Conservation (phyloP, 495 filamentous ascomycete species). For the Podospora appendiculata region DNA sequence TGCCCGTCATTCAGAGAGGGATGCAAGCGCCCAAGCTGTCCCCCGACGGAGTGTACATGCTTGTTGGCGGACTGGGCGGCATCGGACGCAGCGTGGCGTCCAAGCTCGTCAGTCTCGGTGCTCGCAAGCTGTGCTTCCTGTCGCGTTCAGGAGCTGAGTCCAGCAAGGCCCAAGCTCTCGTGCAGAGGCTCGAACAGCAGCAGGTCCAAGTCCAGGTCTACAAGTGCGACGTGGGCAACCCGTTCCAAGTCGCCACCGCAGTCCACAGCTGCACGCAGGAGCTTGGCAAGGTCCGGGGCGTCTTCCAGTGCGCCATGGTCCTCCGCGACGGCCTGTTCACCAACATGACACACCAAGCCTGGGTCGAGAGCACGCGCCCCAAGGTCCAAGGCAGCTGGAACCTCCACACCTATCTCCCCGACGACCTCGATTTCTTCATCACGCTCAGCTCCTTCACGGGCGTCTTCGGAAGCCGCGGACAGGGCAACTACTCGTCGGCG, state of each 20-base stretch:
- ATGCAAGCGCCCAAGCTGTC: background rate
- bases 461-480: slow-evolving; percentile 38
- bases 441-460: slow-evolving; percentile 48
- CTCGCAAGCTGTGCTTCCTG: slow-evolving; percentile 19
- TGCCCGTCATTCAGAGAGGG: background rate
- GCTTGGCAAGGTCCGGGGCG: slow-evolving; percentile 21
- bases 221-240: too few species aligned
- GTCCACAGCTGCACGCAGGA: too few species aligned
- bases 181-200: too few species aligned
- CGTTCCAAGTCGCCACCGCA: too few species aligned
- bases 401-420: slow-evolving; percentile 10
- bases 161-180: too few species aligned
- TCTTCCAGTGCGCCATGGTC: slow-evolving; percentile 11
- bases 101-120: slow-evolving; percentile 29
- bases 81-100: slow-evolving; percentile 43
- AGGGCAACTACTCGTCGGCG: slow-evolving; percentile 50
- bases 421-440: slow-evolving; percentile 55
- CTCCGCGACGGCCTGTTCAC: slow-evolving; percentile 36
- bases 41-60: slow-evolving; percentile 31
- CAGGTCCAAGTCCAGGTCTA: too few species aligned
- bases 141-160: slow-evolving; percentile 18
- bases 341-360: slow-evolving; percentile 26
- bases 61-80: slow-evolving; percentile 49
- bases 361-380: slow-evolving; percentile 39
- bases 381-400: slow-evolving; percentile 37